Base-by-base conservation (phyloP, 768 basidiomycete genomes). In the Baorangia bicolor region DNA sequence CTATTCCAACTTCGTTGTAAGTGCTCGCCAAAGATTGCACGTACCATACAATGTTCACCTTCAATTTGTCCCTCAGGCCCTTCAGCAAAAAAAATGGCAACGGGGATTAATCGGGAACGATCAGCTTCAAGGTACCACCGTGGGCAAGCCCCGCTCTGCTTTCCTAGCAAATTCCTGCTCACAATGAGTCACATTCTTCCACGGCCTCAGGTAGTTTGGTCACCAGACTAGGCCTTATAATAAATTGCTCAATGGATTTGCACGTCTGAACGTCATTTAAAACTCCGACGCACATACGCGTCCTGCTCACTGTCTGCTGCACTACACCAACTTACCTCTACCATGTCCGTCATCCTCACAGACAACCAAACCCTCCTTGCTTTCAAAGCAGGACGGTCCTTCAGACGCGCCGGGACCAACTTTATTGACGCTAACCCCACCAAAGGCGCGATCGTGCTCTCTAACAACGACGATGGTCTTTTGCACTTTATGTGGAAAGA, bases 401-500 rank as follows among this genome's bases (percentile, higher is more conserved):
- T 87, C 53, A 76, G 89, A 51, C 80, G 87, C 49, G 81, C 81
- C 43, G 81, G 77, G 30, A 83, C 87, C 11, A 88, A 88, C 61
- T 77, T 76, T 40, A 83, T 93, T 8, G 88, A 89, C 50, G 79
- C 89, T 0, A 75, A 74, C 52, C 78, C 86, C 0, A 80, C 81
- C 18, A 93, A 92, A 69, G 91, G 91, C 53, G 87, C 89, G 20
- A 77, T 93, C 60, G 69, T 85, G 13, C 76, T 92, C 40, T 77
- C 81, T 23, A 84, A 80, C 55, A 84, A 81, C 38, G 90, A 91
- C 0, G 91, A 93, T 60, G 88, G 83, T 6, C 75, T 92, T 46
- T 69, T 92, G 57, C 91, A 88, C 69, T 89, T 93, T 61, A 75
- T 81, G 50, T 93, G 91, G 91, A 88, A 84, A 74, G 85, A 90